These are phyloP conservation scores for apple (Malus domestica) DNA, from an alignment of 306 rosid species.

Conservation along the genomic window DNA sequence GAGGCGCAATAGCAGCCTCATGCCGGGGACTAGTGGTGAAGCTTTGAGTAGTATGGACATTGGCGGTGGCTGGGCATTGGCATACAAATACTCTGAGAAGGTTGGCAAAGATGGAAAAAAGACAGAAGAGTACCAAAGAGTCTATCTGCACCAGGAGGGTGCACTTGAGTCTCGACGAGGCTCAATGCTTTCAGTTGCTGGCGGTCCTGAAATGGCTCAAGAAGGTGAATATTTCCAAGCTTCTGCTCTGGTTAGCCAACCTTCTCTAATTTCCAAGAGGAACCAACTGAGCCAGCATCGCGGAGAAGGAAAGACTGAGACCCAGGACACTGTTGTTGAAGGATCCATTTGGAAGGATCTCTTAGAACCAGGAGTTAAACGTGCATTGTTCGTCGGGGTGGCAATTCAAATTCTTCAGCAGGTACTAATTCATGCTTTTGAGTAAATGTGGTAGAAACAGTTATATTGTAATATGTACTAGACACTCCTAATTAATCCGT, in stretches of 20 bases:
- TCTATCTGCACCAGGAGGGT: conserved; percentile 32
- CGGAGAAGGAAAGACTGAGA: conserved; percentile 19
- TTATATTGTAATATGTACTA: background rate
- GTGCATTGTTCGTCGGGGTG: conserved; percentile 32
- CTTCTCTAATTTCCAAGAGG: conserved; percentile 13
- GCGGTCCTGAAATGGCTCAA: conserved; percentile 13
- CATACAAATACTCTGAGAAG: conserved; percentile 25
- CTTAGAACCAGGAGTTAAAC: conserved; percentile 36
- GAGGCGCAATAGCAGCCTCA: conserved; percentile 12
- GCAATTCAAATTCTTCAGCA: conserved; percentile 37
- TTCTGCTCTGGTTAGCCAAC: conserved; percentile 38
- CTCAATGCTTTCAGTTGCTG: conserved; percentile 24
- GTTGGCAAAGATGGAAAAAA: conserved; percentile 24
- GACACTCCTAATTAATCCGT: too few species aligned
- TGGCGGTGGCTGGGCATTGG: conserved; percentile 44
- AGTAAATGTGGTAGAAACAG: background rate
- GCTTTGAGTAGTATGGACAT: conserved; percentile 27
- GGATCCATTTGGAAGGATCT: conserved; percentile 29
- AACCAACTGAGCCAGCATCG: conserved; percentile 3
- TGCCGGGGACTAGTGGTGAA: conserved; percentile 14
- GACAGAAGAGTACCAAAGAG: conserved; percentile 33
- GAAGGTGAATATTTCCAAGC: conserved; percentile 28
- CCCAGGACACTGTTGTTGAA: conserved; percentile 21
- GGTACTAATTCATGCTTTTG: conserved; percentile 2
- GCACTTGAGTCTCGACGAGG: conserved; percentile 14